phyloP scores from a whole-genome alignment of 768 basidiomycete species.

The Pisolithus sp. region DNA sequence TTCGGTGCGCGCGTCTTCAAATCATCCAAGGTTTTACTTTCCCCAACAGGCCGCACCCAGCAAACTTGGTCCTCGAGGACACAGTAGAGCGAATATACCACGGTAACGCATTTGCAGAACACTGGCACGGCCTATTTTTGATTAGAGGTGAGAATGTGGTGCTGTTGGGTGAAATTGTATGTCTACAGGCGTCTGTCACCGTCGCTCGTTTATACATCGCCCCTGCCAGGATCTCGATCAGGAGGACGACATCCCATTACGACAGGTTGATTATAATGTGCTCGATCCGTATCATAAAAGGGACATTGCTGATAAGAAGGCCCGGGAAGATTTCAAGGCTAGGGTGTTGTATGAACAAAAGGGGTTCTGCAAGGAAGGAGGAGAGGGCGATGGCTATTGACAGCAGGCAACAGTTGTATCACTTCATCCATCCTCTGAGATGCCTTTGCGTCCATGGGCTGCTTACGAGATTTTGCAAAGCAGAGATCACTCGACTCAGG shows the following conservation, averaged over 20 bases:
- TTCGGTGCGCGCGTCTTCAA: conserved; percentile 61
- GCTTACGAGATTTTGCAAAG: not conserved
- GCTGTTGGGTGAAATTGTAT: conserved; percentile 89
- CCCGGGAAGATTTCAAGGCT: conserved; percentile 77
- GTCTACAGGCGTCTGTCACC: conserved; percentile 26
- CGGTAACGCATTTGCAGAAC: conserved; percentile 81
- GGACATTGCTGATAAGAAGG: conserved; percentile 68
- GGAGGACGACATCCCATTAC: conserved; percentile 82
- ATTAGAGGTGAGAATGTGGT: conserved; percentile 99
- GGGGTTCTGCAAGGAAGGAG: conserved; percentile 92
- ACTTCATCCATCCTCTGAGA: conserved; percentile 2
- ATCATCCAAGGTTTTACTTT: not conserved
- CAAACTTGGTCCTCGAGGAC: conserved; percentile 95
- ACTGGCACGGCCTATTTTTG: conserved; percentile 82
- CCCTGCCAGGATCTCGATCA: conserved; percentile 74
- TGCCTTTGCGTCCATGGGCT: not conserved
- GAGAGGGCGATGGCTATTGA: conserved; percentile 93
- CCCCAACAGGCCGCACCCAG: conserved; percentile 35
- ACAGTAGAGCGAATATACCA: conserved; percentile 94
- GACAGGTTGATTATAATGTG: conserved; percentile 63
- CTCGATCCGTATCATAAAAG: conserved; percentile 68
- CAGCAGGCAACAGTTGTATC: conserved; percentile 8
- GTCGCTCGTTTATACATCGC: conserved; percentile 1
- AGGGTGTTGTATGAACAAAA: conserved; percentile 75
- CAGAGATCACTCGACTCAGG: not conserved